A percentile compares a stretch with the other conserved stretches of the same genome.
Evolutionary conservation across 192 early-diverging fungal species (phyloP).

Genomic region (Coemansia sp.): DNA sequence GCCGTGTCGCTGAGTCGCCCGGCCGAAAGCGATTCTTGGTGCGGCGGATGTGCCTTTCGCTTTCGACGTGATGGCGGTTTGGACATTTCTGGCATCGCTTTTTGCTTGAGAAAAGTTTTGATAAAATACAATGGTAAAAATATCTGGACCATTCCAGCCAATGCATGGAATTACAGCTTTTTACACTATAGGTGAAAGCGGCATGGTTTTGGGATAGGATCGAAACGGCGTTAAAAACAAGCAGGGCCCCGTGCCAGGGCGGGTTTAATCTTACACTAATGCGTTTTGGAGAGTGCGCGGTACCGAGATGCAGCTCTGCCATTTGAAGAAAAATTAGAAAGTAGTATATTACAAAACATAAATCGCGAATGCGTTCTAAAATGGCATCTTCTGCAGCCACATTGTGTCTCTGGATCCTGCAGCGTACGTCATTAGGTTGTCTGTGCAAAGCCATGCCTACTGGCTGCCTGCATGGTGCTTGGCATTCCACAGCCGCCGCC

Average conservation of each 20-base stretch:
- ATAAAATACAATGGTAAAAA: background rate
- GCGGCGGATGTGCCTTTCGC: background rate
- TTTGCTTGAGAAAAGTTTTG: background rate
- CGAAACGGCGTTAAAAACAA: no score
- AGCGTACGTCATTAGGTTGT: background rate
- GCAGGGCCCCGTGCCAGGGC: no score
- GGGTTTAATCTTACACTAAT: no score
- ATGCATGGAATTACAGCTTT: no score
- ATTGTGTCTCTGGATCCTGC: background rate
- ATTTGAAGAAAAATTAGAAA: background rate
- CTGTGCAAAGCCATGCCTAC: background rate
- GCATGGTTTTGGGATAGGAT: background rate
- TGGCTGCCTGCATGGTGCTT: constrained; percentile 5
- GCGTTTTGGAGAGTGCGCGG: background rate
- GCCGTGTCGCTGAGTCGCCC: background rate
- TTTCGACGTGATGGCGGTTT: background rate
- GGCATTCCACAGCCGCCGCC: constrained; percentile 48
- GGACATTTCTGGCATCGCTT: background rate
- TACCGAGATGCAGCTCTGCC: background rate
- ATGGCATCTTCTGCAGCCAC: background rate
- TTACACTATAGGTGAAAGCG: no score
- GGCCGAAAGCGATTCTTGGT: background rate
- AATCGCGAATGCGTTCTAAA: background rate
- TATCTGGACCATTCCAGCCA: no score
- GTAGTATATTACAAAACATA: background rate